phyloP scores from a whole-genome alignment of 495 filamentous ascomycete species.

The Podospora tetraspora region DNA sequence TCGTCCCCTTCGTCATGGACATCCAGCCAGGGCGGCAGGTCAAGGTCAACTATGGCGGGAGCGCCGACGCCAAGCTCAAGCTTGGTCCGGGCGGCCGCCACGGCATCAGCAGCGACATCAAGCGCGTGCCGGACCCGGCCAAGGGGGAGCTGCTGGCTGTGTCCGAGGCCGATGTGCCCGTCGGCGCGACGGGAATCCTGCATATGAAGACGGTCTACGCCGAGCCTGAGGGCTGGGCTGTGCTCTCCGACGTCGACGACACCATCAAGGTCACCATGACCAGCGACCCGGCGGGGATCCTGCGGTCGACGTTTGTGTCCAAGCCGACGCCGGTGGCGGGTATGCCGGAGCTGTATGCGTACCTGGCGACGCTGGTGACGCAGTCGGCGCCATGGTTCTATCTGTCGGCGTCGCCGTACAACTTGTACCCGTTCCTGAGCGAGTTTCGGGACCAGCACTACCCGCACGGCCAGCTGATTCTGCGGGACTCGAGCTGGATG shows the following conservation, averaged over 20 bases:
- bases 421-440: constrained; percentile 84
- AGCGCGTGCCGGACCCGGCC: constrained; percentile 36
- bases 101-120: constrained; percentile 61
- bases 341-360: constrained; percentile 78
- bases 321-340: constrained; percentile 62
- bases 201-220: constrained; percentile 66
- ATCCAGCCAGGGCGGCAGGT: constrained; percentile 65
- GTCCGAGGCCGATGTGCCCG: constrained; percentile 43
- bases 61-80: constrained; percentile 37
- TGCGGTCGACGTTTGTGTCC: constrained; percentile 74
- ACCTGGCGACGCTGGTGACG: constrained; percentile 52
- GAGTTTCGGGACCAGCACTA: constrained; percentile 65
- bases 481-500: constrained; percentile 85
- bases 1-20: constrained; percentile 71
- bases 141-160: constrained; percentile 38
- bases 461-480: constrained; percentile 70
- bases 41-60: constrained; percentile 47
- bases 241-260: constrained; percentile 93
- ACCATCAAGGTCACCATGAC: constrained; percentile 91
- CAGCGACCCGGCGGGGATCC: constrained; percentile 67
- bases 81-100: constrained; percentile 65
- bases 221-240: constrained; percentile 73
- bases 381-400: constrained; percentile 77
- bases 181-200: constrained; percentile 43
- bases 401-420: constrained; percentile 90